These are phyloP conservation scores for Phytopythium kandeliae DNA, from an alignment of 352 stramenopile genomes.

Conservation along the genomic window DNA sequence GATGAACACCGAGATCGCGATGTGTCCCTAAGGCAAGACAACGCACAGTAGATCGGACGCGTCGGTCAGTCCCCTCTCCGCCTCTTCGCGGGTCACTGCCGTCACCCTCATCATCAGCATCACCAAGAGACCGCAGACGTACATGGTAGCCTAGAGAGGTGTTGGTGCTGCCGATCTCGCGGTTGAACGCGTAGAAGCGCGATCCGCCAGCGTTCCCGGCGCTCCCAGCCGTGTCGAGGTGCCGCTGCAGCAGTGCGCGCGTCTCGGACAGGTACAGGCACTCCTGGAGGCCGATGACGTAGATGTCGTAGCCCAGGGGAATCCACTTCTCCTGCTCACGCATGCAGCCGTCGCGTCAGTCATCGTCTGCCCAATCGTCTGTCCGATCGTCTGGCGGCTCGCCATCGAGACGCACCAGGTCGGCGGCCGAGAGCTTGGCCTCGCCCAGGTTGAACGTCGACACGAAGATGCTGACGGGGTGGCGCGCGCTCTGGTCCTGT, in stretches of 20 bases:
- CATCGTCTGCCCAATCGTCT: too few species aligned
- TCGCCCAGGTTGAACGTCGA: constrained; percentile 87
- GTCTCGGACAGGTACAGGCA: constrained; percentile 76
- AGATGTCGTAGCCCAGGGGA: constrained; percentile 70
- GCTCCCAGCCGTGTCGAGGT: constrained; percentile 50
- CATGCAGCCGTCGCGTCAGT: not conserved
- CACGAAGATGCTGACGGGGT: constrained; percentile 64
- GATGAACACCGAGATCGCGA: constrained; percentile 84
- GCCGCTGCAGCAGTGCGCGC: constrained; percentile 42
- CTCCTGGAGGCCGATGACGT: constrained; percentile 86
- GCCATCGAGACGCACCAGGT: constrained; percentile 17
- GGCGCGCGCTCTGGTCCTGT: constrained; percentile 26
- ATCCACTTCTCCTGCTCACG: constrained; percentile 69
- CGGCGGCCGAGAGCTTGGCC: constrained; percentile 39
- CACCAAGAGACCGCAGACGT: constrained; percentile 5
- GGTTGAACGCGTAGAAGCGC: constrained; percentile 52
- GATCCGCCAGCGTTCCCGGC: constrained; percentile 15
- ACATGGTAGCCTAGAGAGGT: constrained; percentile 81
- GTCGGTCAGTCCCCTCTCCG: not conserved
- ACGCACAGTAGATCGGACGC: too few species aligned
- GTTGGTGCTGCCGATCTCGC: constrained; percentile 77
- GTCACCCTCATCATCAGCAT: too few species aligned
- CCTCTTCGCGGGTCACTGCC: too few species aligned
- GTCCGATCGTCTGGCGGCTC: too few species aligned
- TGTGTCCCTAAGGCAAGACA: constrained; percentile 60